Evolutionary conservation across 1,284 basidiomycete genomes (phyloP), one percentile per base, ranked within the genome.

Genomic region (Malassezia furfur): DNA sequence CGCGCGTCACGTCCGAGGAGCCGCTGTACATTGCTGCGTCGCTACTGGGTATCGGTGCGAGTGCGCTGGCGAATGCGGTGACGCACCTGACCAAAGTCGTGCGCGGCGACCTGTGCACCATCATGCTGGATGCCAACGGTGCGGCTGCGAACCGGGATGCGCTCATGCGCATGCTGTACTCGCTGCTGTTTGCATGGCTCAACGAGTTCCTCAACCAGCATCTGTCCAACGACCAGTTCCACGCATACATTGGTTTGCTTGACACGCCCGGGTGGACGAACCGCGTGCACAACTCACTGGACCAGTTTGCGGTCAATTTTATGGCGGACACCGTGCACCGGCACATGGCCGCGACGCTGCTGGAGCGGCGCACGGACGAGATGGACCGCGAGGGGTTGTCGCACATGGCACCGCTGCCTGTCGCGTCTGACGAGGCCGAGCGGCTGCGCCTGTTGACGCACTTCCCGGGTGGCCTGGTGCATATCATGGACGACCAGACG

Each of bases 401-500:
- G 2, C 79, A 79, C 12, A 80, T 82, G 52, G 81, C 86, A 0
- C 87, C 86, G 0, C 39, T 52, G 12, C 55, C 55, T 7, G 36
- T 32, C 9, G 37, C 50, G 0, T 91, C 86, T 78, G 91, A 90
- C 73, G 89, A 94, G 78, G 77, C 85, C 14, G 91, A 96, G 73
- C 89, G 87, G 63, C 76, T 96, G 32, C 84, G 88, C 11, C 79
- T 99, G 44, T 78, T 98, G 40, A 85, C 89, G 67, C 86, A 90
- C 73, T 81, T 81, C 62, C 91, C 89, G 2, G 88, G 89, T 14
- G 93, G 94, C 4, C 80, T 98, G 31, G 84, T 96, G 50, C 88
- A 93, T 72, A 96, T 96, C 76, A 89, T 96, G 84, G 91, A 96
- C 72, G 93, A 98, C 71, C 90, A 96, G 76, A 86, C 90, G 10